These are phyloP conservation scores for Psilocybe cyanescens DNA, from an alignment of 768 basidiomycete species.

Conservation along the genomic window DNA sequence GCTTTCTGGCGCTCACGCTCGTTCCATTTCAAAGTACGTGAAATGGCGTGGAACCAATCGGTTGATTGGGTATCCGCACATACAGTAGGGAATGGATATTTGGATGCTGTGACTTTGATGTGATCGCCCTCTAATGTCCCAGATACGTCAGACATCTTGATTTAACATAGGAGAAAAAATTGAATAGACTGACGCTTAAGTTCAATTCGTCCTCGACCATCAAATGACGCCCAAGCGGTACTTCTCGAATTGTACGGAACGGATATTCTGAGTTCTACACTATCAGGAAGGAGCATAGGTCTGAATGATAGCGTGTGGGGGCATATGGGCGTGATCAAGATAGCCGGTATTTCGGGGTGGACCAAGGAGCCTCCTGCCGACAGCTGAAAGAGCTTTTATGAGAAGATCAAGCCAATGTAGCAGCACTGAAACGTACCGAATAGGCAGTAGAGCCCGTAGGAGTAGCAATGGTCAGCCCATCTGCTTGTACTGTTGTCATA, in stretches of 20 bases:
- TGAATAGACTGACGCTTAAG: constrained; percentile 73
- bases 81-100: constrained; percentile 98
- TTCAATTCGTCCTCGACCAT: constrained; percentile 95
- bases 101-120: constrained; percentile 96
- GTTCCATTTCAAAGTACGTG: constrained; percentile 98
- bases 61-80: constrained; percentile 98
- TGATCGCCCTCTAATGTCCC: constrained; percentile 87
- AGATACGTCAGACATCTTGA: neutral
- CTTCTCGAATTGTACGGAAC: constrained; percentile 98
- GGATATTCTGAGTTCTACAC: constrained; percentile 97
- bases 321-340: constrained; percentile 96
- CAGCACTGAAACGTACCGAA: constrained; percentile 60
- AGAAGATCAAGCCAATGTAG: constrained; percentile 11
- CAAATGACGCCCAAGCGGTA: constrained; percentile 99
- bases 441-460: constrained; percentile 99
- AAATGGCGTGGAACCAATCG: constrained; percentile 98
- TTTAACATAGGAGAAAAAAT: neutral
- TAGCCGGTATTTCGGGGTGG: constrained; percentile 96
- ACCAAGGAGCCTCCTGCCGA: constrained; percentile 98
- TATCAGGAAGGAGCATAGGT: constrained; percentile 97
- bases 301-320: constrained; percentile 98
- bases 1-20: constrained; percentile 98
- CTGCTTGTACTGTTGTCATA: constrained; percentile 98
- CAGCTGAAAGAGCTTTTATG: constrained; percentile 44
- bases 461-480: constrained; percentile 95